A percentile compares a stretch with the other conserved stretches of the same genome.
These are phyloP conservation scores for Leccinum broughii DNA, from an alignment of 768 basidiomycete species.

Conservation along the genomic window DNA sequence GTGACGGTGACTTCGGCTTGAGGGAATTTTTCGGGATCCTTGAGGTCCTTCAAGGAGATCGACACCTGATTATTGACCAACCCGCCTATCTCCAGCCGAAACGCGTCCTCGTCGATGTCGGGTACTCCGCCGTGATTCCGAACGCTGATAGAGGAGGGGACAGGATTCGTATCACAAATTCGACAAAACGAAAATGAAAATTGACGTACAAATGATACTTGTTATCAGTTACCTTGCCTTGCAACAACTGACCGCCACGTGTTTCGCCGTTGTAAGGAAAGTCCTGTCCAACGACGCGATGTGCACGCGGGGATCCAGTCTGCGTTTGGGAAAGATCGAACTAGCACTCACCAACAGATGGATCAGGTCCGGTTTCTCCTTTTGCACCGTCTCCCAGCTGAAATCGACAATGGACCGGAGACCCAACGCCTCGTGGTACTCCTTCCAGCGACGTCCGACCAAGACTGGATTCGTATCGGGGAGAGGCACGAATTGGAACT, in stretches of 20 bases:
- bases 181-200: not conserved
- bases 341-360: constrained; percentile 38
- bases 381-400: constrained; percentile 51
- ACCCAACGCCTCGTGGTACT: constrained; percentile 52
- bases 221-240: constrained; percentile 49
- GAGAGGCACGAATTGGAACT: constrained; percentile 50
- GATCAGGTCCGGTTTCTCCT: constrained; percentile 51
- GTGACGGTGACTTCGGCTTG: too few relatives aligned
- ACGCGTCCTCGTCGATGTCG: constrained; percentile 46
- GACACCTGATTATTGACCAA: constrained; percentile 47
- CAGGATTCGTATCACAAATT: not conserved
- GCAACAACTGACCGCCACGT: constrained; percentile 40
- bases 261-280: constrained; percentile 62
- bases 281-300: constrained; percentile 24
- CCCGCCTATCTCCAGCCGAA: constrained; percentile 52
- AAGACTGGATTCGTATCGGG: constrained; percentile 53
- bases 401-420: constrained; percentile 45
- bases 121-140: constrained; percentile 57
- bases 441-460: constrained; percentile 51
- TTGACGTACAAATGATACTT: constrained; percentile 47
- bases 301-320: not conserved
- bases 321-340: not conserved
- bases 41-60: constrained; percentile 47
- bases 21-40: constrained; percentile 35
- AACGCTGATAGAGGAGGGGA: constrained; percentile 35